A percentile compares a stretch with the other conserved stretches of the same genome.
phyloP scores from a whole-genome alignment of 1,139 yeast species.

The Geotrichum carabidarum region DNA sequence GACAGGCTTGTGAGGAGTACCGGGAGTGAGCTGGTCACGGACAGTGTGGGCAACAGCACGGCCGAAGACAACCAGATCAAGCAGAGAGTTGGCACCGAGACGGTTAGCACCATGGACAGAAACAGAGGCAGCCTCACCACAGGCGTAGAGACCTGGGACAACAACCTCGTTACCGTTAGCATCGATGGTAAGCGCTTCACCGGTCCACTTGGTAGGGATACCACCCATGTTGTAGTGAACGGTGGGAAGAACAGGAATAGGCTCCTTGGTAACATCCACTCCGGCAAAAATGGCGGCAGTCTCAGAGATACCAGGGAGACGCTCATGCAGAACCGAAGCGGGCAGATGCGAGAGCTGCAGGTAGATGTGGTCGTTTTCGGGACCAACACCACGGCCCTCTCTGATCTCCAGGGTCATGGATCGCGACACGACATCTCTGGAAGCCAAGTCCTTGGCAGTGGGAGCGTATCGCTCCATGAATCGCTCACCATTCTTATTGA shows the following conservation, averaged over 20 bases:
- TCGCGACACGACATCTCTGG: constrained; percentile 96
- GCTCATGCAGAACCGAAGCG: constrained; percentile 82
- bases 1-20: constrained; percentile 72
- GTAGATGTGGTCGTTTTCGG: constrained; percentile 89
- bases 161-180: constrained; percentile 85
- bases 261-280: constrained; percentile 98
- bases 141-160: constrained; percentile 91
- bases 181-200: constrained; percentile 83
- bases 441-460: constrained; percentile 95
- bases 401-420: constrained; percentile 98
- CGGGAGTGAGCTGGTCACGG: constrained; percentile 78
- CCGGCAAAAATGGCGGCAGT: constrained; percentile 98
- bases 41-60: constrained; percentile 96
- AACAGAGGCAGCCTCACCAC: constrained; percentile 99
- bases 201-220: constrained; percentile 96
- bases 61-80: constrained; percentile 96
- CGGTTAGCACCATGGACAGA: constrained; percentile 99
- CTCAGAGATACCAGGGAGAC: constrained; percentile 98
- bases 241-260: constrained; percentile 96
- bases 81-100: constrained; percentile 96
- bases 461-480: constrained; percentile 99
- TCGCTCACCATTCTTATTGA: constrained; percentile 97
- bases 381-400: constrained; percentile 99
- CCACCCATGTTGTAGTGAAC: constrained; percentile 99
- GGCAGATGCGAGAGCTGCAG: constrained; percentile 94